Evolutionary conservation across 495 filamentous ascomycete genomes (phyloP), one percentile per base, ranked within the genome.

Genomic region (Glarea lozoyensis): DNA sequence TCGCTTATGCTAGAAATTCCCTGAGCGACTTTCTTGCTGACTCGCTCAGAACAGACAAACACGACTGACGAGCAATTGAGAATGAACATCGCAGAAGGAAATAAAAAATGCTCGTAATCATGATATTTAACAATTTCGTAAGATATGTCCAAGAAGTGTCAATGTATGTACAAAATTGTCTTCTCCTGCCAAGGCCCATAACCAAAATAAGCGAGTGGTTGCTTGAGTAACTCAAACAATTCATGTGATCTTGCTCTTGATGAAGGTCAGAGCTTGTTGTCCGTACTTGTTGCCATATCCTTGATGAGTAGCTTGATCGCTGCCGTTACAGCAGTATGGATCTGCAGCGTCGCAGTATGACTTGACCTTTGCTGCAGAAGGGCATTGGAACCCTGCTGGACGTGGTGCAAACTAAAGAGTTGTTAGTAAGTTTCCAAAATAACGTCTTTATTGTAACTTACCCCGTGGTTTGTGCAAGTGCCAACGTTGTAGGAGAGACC

Each of bases 271-370:
- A 6, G 76, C 76, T 48, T 67, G 62, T 36, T 65, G 52, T n/a
- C 76, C 76, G 54, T 81, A 81, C 51, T 74, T 68, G 39, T 54
- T 56, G 24, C 69, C 75, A 47, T 81, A 81, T 10, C 69, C 66
- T 56, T 78, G 67, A 56, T 80, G 77, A 4, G 67, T 67, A 42
- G 64, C 64, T 4, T 63, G 64, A 49, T 79, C 60, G 57, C 59
- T 78, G 40, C 77, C 76, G 35, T 69, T 78, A 63, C 75, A 79
- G 66, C 76, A 81, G 58, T 78, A 79, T 9, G 76, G 77, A 56
- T 81, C 77, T 4, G 72, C 46, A 18, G 69, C 53, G 58, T 81
- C 76, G 57, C 77, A 81, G 65, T 80, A 81, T 10, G 65, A 73
- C 58, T 78, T 56, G 41, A 81, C 70, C 56, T 69, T 76, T 48